phyloP scores from a whole-genome alignment of 2,329 filamentous ascomycete genomes.

The Alternaria postmessia region DNA sequence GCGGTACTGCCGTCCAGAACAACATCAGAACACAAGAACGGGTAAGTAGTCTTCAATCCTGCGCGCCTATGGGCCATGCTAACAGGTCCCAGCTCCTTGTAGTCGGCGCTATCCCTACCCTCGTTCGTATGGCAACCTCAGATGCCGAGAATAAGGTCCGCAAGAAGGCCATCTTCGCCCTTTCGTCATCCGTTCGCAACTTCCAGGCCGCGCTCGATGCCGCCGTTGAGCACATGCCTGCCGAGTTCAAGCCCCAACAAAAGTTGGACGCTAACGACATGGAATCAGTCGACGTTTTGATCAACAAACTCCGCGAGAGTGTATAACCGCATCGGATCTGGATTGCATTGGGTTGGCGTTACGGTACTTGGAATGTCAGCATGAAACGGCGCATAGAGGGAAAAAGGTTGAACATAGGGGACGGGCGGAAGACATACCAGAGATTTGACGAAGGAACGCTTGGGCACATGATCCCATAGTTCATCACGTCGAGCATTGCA shows the following conservation, averaged over 20 bases:
- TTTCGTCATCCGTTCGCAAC: constrained; percentile 87
- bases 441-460: constrained; percentile 1
- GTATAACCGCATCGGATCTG: constrained; percentile 17
- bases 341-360: constrained; percentile 37
- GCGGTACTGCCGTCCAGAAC: constrained; percentile 95
- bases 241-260: constrained; percentile 64
- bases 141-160: constrained; percentile 71
- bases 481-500: constrained; percentile 6
- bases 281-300: constrained; percentile 81
- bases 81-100: constrained; percentile 57
- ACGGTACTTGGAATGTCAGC: constrained; percentile 30
- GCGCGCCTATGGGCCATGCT: constrained; percentile 9
- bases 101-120: constrained; percentile 71
- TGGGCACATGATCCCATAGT: background rate
- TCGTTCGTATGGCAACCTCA: constrained; percentile 71
- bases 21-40: constrained; percentile 86
- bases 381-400: constrained; percentile 22
- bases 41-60: constrained; percentile 47
- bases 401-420: background rate
- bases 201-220: constrained; percentile 78
- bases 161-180: constrained; percentile 87
- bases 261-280: constrained; percentile 85
- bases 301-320: constrained; percentile 64
- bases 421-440: constrained; percentile 10
- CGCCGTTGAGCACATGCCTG: constrained; percentile 71